Percentiles rank a stretch among this genome's conserved stretches.
phyloP scores from a whole-genome alignment of 1,284 basidiomycete genomes.

The Heterobasidion occidentale region DNA sequence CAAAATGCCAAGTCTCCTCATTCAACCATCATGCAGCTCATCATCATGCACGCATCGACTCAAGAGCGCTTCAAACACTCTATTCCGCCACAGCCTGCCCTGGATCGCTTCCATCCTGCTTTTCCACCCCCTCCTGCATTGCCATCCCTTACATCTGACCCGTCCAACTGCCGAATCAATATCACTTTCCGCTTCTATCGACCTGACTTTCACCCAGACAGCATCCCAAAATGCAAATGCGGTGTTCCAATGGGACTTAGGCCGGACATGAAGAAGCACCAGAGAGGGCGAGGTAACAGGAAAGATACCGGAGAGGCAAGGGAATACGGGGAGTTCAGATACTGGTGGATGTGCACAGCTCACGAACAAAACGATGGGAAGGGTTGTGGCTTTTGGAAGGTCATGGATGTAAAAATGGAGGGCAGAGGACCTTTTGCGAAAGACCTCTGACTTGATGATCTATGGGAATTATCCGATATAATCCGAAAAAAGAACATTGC shows the following conservation, averaged over 20 bases:
- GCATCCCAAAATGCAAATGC: constrained; percentile 72
- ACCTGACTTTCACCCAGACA: constrained; percentile 72
- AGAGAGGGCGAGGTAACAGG: constrained; percentile 11
- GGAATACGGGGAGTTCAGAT: constrained; percentile 29
- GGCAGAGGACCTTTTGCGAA: constrained; percentile 49
- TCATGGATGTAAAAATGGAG: constrained; percentile 72
- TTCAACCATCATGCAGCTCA: constrained; percentile 37
- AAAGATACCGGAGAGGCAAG: background rate
- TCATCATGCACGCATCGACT: constrained; percentile 89
- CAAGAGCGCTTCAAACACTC: constrained; percentile 88
- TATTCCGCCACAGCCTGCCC: constrained; percentile 66
- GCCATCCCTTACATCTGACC: constrained; percentile 15
- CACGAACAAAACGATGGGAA: constrained; percentile 80
- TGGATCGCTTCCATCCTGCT: constrained; percentile 71
- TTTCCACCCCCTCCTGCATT: constrained; percentile 31
- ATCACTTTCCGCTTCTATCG: constrained; percentile 87
- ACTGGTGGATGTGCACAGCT: constrained; percentile 86
- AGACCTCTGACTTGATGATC: constrained; percentile 6
- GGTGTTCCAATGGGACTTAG: constrained; percentile 69
- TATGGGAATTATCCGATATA: background rate
- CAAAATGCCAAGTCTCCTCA: background rate
- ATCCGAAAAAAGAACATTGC: background rate
- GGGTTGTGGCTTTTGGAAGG: constrained; percentile 76
- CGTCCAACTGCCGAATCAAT: constrained; percentile 74
- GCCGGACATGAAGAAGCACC: constrained; percentile 71